These are phyloP conservation scores for Houttuynia cordata DNA, from an alignment of 164 flowering plant genomes.

Conservation along the genomic window DNA sequence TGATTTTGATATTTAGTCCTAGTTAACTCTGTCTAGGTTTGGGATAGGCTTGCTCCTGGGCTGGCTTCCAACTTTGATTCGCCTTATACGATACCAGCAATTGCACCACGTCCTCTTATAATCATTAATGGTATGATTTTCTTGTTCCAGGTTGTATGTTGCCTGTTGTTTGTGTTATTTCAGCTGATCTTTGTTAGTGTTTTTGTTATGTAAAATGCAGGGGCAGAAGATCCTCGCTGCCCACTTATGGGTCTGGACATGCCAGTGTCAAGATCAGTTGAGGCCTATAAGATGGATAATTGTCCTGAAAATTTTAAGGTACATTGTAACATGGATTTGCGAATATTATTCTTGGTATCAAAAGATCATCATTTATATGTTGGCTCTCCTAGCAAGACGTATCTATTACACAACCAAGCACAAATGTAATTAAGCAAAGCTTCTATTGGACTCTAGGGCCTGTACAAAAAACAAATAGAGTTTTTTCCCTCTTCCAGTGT, in stretches of 20 bases:
- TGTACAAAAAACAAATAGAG: too few species aligned
- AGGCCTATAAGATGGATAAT: constrained; percentile 40
- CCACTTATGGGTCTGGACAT: constrained; percentile 56
- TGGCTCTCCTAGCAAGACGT: neutral
- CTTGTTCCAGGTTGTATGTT: neutral
- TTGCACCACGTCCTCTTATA: constrained; percentile 85
- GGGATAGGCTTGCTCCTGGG: constrained; percentile 90
- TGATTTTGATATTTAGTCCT: neutral
- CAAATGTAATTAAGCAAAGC: too few species aligned
- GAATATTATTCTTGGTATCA: neutral
- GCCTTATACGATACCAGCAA: constrained; percentile 60
- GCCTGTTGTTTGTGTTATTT: neutral
- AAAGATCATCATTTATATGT: too few species aligned
- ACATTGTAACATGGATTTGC: neutral
- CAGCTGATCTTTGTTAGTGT: neutral
- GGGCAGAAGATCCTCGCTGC: constrained; percentile 84
- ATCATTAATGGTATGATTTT: constrained; percentile 61
- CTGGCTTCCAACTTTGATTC: constrained; percentile 68
- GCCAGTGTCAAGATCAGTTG: constrained; percentile 28
- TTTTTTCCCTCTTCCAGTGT: too few species aligned
- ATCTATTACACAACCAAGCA: too few species aligned
- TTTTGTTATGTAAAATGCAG: constrained; percentile 22
- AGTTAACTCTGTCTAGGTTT: constrained; percentile 41
- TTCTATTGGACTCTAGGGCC: too few species aligned
- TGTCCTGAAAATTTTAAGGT: constrained; percentile 30